Percentiles rank a stretch among this genome's conserved stretches.
These are phyloP conservation scores for Phytophthora pini DNA, from an alignment of 352 stramenopile genomes.

Conservation along the genomic window DNA sequence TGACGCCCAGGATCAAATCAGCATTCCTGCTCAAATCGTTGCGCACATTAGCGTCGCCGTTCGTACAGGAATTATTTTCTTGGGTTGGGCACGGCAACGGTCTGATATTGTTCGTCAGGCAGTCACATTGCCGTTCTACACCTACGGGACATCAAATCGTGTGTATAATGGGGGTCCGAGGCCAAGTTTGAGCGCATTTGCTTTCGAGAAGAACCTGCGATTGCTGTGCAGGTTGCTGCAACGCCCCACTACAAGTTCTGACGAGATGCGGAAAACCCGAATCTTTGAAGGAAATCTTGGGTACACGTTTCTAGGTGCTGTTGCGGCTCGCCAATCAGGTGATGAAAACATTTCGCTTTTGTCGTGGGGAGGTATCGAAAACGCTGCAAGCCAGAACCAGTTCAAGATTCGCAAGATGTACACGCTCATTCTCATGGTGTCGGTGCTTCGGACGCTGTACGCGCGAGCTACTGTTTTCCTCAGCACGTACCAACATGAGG, in stretches of 20 bases:
- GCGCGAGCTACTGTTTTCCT: conserved; percentile 70
- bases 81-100: conserved; percentile 74
- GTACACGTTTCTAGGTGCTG: conserved; percentile 68
- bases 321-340: conserved; percentile 33
- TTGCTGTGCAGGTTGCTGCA: conserved; percentile 62
- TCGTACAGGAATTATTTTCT: conserved; percentile 75
- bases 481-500: conserved; percentile 38
- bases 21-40: conserved; percentile 55
- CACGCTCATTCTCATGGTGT: conserved; percentile 83
- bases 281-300: conserved; percentile 61
- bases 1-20: conserved; percentile 62
- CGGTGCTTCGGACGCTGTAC: conserved; percentile 77
- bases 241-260: conserved; percentile 5
- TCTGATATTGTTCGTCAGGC: conserved; percentile 70
- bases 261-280: conserved; percentile 24
- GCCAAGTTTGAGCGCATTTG: conserved; percentile 58
- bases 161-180: conserved; percentile 15
- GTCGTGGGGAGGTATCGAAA: conserved; percentile 43
- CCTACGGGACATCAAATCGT: conserved; percentile 19
- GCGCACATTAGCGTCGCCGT: conserved; percentile 72
- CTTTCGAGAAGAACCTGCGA: conserved; percentile 65
- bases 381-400: conserved; percentile 38
- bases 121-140: conserved; percentile 67
- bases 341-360: conserved; percentile 42
- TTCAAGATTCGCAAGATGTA: conserved; percentile 86